phyloP scores from a whole-genome alignment of 2,329 filamentous ascomycete species.

The Fusarium graminum region DNA sequence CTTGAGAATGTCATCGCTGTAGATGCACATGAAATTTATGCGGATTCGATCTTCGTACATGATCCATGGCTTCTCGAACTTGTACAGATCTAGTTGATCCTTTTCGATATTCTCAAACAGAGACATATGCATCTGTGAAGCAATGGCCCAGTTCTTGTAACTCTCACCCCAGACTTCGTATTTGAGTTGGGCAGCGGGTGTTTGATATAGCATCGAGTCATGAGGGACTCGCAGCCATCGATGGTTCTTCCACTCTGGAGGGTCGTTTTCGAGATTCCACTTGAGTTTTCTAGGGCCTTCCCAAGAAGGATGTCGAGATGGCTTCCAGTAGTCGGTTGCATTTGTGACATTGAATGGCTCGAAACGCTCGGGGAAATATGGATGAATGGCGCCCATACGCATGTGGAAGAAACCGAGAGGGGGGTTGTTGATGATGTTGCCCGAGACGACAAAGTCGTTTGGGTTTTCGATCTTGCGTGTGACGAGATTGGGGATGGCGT shows the following conservation, averaged over 20 bases:
- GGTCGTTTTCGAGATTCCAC: conserved; percentile 17
- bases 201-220: conserved; percentile 24
- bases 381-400: conserved; percentile 39
- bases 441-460: conserved; percentile 34
- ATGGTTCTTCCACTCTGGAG: conserved; percentile 5
- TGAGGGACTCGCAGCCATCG: conserved; percentile 36
- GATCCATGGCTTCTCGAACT: conserved; percentile 32
- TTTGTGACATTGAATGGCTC: conserved; percentile 11
- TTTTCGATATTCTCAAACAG: conserved; percentile 41
- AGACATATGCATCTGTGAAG: conserved; percentile 40
- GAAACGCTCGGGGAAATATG: conserved; percentile 32
- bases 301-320: conserved; percentile 31
- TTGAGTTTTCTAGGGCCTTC: conserved; percentile 19
- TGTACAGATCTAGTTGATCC: conserved; percentile 34
- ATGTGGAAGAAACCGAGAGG: conserved; percentile 40
- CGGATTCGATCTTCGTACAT: conserved; percentile 38
- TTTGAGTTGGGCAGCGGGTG: conserved; percentile 26
- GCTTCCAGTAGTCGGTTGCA: conserved; percentile 31
- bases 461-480: conserved; percentile 31
- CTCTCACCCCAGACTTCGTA: conserved; percentile 37
- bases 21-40: conserved; percentile 42
- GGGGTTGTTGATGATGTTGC: conserved; percentile 42
- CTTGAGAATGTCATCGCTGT: conserved; percentile 35
- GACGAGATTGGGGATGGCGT: conserved; percentile 36
- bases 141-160: conserved; percentile 38